phyloP scores from a whole-genome alignment of 257 asterid genomes.

The Galeopsis tetrahit region DNA sequence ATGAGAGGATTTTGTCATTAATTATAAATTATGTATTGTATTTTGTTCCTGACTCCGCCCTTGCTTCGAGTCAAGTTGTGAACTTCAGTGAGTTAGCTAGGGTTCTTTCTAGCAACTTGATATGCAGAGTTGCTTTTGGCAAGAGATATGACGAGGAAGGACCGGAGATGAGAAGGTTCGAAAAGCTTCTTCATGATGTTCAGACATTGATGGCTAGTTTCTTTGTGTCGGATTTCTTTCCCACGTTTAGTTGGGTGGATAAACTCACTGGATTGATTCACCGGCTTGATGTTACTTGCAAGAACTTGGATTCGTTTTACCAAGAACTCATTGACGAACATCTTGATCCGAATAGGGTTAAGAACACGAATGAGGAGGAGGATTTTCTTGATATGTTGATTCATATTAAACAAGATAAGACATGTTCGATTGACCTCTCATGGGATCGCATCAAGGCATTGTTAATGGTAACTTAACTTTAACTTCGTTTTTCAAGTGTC shows the following conservation, averaged over 20 bases:
- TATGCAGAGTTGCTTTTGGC: constrained; percentile 18
- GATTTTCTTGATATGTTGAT: constrained; percentile 16
- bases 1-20: too few species aligned
- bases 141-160: constrained; percentile 14
- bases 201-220: neutral
- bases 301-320: constrained; percentile 28
- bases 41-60: too few species aligned
- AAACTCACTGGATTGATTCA: constrained; percentile 11
- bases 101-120: constrained; percentile 2
- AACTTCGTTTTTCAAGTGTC: too few species aligned
- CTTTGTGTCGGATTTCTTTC: constrained; percentile 34
- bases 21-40: too few species aligned
- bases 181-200: constrained; percentile 22
- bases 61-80: neutral
- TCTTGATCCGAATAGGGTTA: neutral
- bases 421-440: neutral
- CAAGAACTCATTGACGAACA: constrained; percentile 32
- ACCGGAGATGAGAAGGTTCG: constrained; percentile 19
- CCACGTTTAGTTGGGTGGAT: constrained; percentile 30
- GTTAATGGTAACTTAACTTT: neutral
- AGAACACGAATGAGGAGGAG: neutral
- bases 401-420: neutral
- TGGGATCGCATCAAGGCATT: constrained; percentile 24
- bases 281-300: neutral
- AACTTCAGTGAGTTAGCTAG: constrained; percentile 18